phyloP scores from a whole-genome alignment of 352 stramenopile species.

The Elongisporangium anandrum region DNA sequence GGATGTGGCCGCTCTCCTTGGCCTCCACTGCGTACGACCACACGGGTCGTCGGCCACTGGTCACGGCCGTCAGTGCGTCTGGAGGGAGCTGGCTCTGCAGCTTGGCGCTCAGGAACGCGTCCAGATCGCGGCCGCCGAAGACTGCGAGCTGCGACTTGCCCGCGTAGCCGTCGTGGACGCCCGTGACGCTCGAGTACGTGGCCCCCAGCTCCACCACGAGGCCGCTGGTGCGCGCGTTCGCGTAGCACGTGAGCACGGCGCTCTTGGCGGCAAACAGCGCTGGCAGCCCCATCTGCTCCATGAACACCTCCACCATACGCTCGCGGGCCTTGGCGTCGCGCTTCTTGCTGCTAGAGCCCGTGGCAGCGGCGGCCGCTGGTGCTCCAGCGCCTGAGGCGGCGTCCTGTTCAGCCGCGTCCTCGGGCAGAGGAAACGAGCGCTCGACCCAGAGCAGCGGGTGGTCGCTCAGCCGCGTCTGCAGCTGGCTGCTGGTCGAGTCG shows the following conservation, averaged over 20 bases:
- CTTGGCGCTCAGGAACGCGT: conserved; percentile 57
- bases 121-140: conserved; percentile 63
- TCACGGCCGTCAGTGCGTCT: conserved; percentile 10
- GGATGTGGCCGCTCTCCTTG: conserved; percentile 74
- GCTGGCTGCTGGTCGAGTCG: conserved; percentile 29
- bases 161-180: conserved; percentile 75
- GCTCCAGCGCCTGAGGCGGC: conserved; percentile 1
- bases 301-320: conserved; percentile 74
- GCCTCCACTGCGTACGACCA: conserved; percentile 63
- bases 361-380: conserved; percentile 1
- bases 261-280: conserved; percentile 83
- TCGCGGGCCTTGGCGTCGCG: conserved; percentile 46
- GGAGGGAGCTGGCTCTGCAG: conserved; percentile 34
- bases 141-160: conserved; percentile 49
- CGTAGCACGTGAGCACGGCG: conserved; percentile 77
- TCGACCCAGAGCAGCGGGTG: conserved; percentile 66
- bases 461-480: conserved; percentile 57
- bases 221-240: conserved; percentile 75
- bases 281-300: conserved; percentile 71
- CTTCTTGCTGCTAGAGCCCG: conserved; percentile 44
- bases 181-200: conserved; percentile 72
- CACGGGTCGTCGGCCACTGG: conserved; percentile 4
- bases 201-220: conserved; percentile 79
- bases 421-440: conserved; percentile 51
- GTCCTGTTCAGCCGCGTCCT: conserved; percentile 14